phyloP scores from a whole-genome alignment of 2,329 filamentous ascomycete species.

The Cercospora zeina region DNA sequence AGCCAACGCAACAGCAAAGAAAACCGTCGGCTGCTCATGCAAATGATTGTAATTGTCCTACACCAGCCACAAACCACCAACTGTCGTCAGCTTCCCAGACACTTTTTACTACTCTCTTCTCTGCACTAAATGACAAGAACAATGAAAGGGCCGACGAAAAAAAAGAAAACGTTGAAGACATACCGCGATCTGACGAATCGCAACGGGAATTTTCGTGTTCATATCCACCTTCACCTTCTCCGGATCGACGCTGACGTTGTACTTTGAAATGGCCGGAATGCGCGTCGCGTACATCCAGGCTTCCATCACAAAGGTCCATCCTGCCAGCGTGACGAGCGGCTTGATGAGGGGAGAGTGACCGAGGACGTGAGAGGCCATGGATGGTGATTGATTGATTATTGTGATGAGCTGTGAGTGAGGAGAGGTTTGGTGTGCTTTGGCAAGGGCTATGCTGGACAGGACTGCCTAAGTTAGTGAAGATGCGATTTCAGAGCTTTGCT shows the following conservation, averaged over 20 bases:
- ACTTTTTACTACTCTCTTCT: no score
- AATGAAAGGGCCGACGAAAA: background rate
- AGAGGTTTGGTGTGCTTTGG: background rate
- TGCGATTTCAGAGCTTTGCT: background rate
- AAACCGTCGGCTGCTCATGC: slow-evolving; percentile 46
- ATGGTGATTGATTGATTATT: background rate
- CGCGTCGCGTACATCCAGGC: slow-evolving; percentile 44
- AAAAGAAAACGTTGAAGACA: no score
- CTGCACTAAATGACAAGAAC: background rate
- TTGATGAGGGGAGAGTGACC: slow-evolving; percentile 13
- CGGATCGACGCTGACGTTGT: slow-evolving; percentile 29
- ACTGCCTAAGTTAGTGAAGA: background rate
- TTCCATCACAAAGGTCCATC: slow-evolving; percentile 46
- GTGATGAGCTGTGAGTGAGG: background rate
- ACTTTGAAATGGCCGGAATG: slow-evolving; percentile 39
- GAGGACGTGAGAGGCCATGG: slow-evolving; percentile 14
- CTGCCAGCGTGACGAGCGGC: slow-evolving; percentile 37
- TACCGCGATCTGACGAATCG: slow-evolving; percentile 36
- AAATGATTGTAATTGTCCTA: slow-evolving; percentile 45
- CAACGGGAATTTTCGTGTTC: slow-evolving; percentile 23
- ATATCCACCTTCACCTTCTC: slow-evolving; percentile 19
- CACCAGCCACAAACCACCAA: background rate
- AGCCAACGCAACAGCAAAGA: slow-evolving; percentile 43
- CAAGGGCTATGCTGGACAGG: background rate
- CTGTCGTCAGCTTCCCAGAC: background rate